Conservation (phyloP, 257 asterid species). For the Ilex aquifolium region DNA sequence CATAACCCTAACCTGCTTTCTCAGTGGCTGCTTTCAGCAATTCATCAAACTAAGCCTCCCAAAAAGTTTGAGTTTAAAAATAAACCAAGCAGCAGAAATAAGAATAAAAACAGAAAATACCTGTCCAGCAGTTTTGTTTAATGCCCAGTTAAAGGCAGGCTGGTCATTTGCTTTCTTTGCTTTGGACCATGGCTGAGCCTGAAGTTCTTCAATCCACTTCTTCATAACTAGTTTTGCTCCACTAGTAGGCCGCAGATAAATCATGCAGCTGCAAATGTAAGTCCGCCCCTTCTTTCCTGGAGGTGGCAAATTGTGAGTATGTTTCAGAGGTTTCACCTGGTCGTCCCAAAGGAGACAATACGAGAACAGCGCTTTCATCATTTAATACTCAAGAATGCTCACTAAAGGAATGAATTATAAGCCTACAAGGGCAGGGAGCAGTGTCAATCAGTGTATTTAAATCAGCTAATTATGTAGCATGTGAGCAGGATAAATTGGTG, state of each 20-base stretch:
- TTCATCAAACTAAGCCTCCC: background rate
- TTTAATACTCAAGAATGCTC: constrained; percentile 9
- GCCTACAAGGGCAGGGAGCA: no score
- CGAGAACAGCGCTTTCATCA: constrained; percentile 15
- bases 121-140: constrained; percentile 80
- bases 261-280: constrained; percentile 94
- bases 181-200: constrained; percentile 89
- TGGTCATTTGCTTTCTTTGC: constrained; percentile 92
- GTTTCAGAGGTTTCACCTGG: constrained; percentile 97
- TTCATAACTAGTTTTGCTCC: constrained; percentile 89
- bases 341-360: constrained; percentile 31
- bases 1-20: background rate
- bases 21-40: no score
- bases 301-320: constrained; percentile 96
- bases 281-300: constrained; percentile 98
- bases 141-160: constrained; percentile 96
- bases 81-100: background rate
- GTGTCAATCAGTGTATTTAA: no score
- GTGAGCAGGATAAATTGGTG: no score
- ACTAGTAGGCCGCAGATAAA: constrained; percentile 73
- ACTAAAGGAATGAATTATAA: background rate
- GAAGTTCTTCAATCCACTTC: constrained; percentile 91
- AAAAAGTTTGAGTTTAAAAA: background rate
- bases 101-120: constrained; percentile 23
- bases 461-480: no score